Base-by-base conservation (phyloP, 495 filamentous ascomycete species). In the Delitschia confertaspora region DNA sequence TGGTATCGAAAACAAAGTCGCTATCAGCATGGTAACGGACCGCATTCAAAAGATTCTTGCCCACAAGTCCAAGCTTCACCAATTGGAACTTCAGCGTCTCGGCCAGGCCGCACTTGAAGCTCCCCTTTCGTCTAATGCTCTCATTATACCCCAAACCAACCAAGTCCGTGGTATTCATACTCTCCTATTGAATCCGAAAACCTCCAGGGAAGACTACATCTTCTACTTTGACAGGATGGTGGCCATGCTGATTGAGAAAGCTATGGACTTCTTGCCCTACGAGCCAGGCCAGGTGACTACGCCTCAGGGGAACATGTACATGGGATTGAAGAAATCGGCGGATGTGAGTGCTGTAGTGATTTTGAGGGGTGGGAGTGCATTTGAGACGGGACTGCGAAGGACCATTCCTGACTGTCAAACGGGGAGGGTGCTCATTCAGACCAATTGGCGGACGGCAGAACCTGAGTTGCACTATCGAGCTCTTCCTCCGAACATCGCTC, bases 151-250 rank as follows among this genome's bases (percentile, higher is more conserved):
- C 17, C 70, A 83, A 45, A 91, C 80, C 0, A 71, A 76, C 4
- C 89, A 98, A 60, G 67, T 95, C 29, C 64, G 72, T 22, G 88
- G 76, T 16, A 93, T 98, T 76, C 88, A 83, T 62, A 94, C 88
- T 0, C 81, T 95, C 37, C 75, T 98, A 21, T 84, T 89, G 55
- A 72, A 86, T 56, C 83, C 82, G 17, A 72, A 81, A 30, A 89
- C 82, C 1, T 65, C 78, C 8, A 75, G 82, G 29, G 91, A 93
- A 49, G 88, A 95, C 48, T 96, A 95, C 58, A 85, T 93, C 41
- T 96, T 95, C 62, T 94, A 95, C 61, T 95, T 95, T 55, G 85
- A 98, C 64, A 78, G 91, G 14, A 65, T 96, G 25, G 74, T 80
- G 2, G 76, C 79, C 1, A 65, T 95, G n/a, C 69, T 98, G 5